These are phyloP conservation scores for Biscogniauxia mediterranea DNA, from an alignment of 2,329 filamentous ascomycete species.

Conservation along the genomic window DNA sequence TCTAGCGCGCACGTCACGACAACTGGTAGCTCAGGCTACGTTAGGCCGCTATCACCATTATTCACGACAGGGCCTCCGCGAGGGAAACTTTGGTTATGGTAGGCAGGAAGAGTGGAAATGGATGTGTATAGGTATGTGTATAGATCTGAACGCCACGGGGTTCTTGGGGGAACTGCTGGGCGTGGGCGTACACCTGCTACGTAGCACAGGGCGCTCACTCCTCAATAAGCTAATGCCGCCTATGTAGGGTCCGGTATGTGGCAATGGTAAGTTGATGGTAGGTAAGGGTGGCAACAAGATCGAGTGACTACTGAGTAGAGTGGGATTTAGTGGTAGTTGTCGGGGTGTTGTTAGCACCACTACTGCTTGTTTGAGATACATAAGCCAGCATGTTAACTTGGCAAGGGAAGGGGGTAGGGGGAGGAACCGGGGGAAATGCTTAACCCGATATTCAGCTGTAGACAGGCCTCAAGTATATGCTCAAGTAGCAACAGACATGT, in stretches of 20 bases:
- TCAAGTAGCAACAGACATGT: not conserved
- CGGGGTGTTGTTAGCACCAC: not conserved
- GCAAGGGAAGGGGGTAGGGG: not conserved
- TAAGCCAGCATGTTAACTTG: not conserved
- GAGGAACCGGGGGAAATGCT: not conserved
- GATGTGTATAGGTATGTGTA: not conserved
- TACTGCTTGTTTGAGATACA: not conserved
- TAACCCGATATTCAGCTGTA: not conserved
- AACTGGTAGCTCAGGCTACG: too few species aligned
- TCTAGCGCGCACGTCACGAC: not conserved
- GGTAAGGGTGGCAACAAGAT: not conserved
- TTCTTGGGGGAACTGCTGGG: not conserved
- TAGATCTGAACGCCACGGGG: not conserved
- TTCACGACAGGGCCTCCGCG: too few species aligned
- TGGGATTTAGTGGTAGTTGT: not conserved
- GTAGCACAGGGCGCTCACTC: not conserved
- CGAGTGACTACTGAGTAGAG: not conserved
- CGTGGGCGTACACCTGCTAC: not conserved
- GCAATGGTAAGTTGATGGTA: not conserved
- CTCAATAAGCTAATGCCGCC: not conserved
- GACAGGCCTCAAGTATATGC: not conserved
- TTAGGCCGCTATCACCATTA: too few species aligned
- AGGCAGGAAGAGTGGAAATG: too few species aligned
- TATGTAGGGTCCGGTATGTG: not conserved
- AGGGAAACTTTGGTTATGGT: too few species aligned